These are phyloP conservation scores for Backusella sp. DNA, from an alignment of 192 early-diverging fungal species.

Conservation along the genomic window DNA sequence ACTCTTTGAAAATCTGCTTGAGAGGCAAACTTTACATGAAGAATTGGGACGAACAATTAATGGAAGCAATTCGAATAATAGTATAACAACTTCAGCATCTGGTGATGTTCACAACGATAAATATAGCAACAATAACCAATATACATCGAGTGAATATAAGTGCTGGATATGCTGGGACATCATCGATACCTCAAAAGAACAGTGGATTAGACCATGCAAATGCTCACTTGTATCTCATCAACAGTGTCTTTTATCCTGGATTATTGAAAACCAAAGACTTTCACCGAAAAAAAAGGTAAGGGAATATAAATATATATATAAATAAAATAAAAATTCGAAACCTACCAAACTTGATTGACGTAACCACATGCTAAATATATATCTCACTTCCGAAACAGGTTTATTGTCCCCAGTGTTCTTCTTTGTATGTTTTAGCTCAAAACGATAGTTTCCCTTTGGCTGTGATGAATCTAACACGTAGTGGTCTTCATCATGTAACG, in stretches of 20 bases:
- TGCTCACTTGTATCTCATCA: slow-evolving; percentile 80
- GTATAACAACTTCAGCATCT: background rate
- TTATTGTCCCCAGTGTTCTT: slow-evolving; percentile 69
- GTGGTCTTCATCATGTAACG: slow-evolving; percentile 53
- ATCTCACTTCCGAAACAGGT: slow-evolving; percentile 39
- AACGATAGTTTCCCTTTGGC: slow-evolving; percentile 48
- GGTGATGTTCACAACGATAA: background rate
- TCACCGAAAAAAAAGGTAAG: slow-evolving; percentile 46
- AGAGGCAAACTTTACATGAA: background rate
- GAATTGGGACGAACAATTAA: background rate
- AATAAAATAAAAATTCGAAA: background rate
- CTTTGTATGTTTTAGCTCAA: slow-evolving; percentile 60
- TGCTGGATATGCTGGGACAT: slow-evolving; percentile 85
- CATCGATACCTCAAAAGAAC: slow-evolving; percentile 52
- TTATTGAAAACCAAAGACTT: slow-evolving; percentile 63
- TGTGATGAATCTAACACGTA: slow-evolving; percentile 50
- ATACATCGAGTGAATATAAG: slow-evolving; percentile 14
- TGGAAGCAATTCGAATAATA: background rate
- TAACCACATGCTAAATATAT: background rate
- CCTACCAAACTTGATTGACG: background rate
- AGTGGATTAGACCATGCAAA: slow-evolving; percentile 70
- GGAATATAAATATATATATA: background rate
- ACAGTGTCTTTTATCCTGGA: slow-evolving; percentile 75
- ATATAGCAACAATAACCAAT: background rate
- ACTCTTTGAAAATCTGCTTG: background rate